Base-by-base conservation (phyloP, 2,329 filamentous ascomycete species). In the Pseudocercospora cruenta region DNA sequence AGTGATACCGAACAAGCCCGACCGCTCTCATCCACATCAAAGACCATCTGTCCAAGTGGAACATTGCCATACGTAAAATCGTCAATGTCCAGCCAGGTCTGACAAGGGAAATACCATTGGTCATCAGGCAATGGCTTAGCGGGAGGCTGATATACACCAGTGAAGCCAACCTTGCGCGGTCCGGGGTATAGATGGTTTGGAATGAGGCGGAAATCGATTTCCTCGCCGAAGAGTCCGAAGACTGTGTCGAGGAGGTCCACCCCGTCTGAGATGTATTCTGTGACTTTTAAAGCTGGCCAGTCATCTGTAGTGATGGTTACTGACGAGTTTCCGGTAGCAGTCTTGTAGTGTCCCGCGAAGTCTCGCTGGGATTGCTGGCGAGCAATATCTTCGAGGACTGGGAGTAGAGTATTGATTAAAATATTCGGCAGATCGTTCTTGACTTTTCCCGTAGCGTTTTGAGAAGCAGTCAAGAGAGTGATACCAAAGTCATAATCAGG, bases 401-500 rank as follows among this genome's bases (percentile, higher is more conserved):
- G 71, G 7, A 76, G 22, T 12, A 76, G 49, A 2, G 57, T 64
- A 22, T 73, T 63, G 9, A 71, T 57, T 24, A 75, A 55, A 12
- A 69, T 55, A 28, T 75, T 73, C 14, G 69, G 62, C 8, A 70
- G 28, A 9, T 60, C 33, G 39, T 63, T 67, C 53, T 33, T 60
- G 6, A 70, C 53, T 45, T 66, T 31, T 36, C 67, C 58, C 64
- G 58, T 36, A 47, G 62, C 21, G 31, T 57, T 28, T 53, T 55
- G n/a, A 39, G 69, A 64, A 9, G 77, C 79, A 0, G 75, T 75
- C 58, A 85, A 69, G 10, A 84, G 70, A 4, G 78, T 77, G 60
- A 83, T 72, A 31, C 79, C 80, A 6, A 84, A 67, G 55, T 80
- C 80, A 68, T 84, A 84, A 67, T 85, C 82, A 0, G 83, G 82